Conservation (phyloP, 306 rosid species). For the Boehmeria nivea region DNA sequence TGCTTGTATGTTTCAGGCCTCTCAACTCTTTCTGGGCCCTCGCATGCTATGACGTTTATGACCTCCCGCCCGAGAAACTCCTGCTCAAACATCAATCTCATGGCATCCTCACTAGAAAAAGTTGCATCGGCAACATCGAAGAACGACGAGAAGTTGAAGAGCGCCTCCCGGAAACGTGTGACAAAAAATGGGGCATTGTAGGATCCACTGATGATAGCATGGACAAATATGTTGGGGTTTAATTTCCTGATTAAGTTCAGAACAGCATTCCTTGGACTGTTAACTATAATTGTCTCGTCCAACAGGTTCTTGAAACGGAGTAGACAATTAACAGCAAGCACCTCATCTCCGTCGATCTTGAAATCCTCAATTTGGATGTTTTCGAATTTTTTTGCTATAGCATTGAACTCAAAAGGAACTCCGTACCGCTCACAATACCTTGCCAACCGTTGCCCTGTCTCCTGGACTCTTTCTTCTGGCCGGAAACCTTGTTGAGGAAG, state of each 20-base stretch:
- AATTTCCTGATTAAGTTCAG: constrained; percentile 39
- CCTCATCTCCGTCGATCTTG: constrained; percentile 38
- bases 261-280: constrained; percentile 57
- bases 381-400: constrained; percentile 62
- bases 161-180: constrained; percentile 63
- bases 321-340: constrained; percentile 43
- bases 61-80: constrained; percentile 49
- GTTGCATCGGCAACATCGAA: constrained; percentile 54
- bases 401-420: constrained; percentile 49
- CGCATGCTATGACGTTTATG: constrained; percentile 55
- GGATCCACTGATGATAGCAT: constrained; percentile 36
- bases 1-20: constrained; percentile 67
- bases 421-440: constrained; percentile 28
- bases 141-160: constrained; percentile 50
- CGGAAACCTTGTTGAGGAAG: constrained; percentile 43
- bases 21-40: constrained; percentile 55
- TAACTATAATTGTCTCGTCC: constrained; percentile 49
- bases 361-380: constrained; percentile 46
- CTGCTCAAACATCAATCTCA: constrained; percentile 51
- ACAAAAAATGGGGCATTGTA: constrained; percentile 60
- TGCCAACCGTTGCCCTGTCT: constrained; percentile 37
- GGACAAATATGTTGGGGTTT: constrained; percentile 44
- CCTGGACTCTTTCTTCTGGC: constrained; percentile 32
- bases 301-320: constrained; percentile 42
- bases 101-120: constrained; percentile 30